Percentiles rank a stretch among this genome's conserved stretches.
Evolutionary conservation across 306 rosid genomes (phyloP).

Genomic region (Vicia villosa): DNA sequence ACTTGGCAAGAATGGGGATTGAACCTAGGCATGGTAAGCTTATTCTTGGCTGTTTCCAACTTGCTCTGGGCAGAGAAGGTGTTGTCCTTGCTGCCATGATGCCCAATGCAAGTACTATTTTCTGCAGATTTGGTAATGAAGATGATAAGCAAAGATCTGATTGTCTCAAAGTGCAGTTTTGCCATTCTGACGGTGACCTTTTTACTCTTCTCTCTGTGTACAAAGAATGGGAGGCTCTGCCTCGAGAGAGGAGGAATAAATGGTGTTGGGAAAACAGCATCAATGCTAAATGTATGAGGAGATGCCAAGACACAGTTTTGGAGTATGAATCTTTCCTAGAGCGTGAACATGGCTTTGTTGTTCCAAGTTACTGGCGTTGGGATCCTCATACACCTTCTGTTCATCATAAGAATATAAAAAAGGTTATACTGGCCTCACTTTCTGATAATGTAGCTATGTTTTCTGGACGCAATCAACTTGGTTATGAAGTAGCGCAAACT

Average conservation of each 20-base stretch:
- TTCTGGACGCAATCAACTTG: slow-evolving; percentile 75
- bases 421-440: slow-evolving; percentile 78
- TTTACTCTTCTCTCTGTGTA: slow-evolving; percentile 91
- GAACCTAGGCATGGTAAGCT: slow-evolving; percentile 98
- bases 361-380: slow-evolving; percentile 81
- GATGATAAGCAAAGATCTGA: slow-evolving; percentile 80
- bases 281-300: slow-evolving; percentile 90
- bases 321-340: slow-evolving; percentile 78
- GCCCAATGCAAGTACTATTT: slow-evolving; percentile 87
- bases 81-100: slow-evolving; percentile 83
- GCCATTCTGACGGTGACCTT: slow-evolving; percentile 90
- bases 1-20: slow-evolving; percentile 77
- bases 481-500: slow-evolving; percentile 85
- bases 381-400: slow-evolving; percentile 50
- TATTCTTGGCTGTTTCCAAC: slow-evolving; percentile 62
- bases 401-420: slow-evolving; percentile 58
- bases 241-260: slow-evolving; percentile 52
- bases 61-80: slow-evolving; percentile 75
- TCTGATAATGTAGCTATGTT: slow-evolving; percentile 92
- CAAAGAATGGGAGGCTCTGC: slow-evolving; percentile 74
- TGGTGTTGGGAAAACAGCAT: slow-evolving; percentile 99
- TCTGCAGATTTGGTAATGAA: slow-evolving; percentile 86
- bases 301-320: slow-evolving; percentile 75
- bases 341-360: slow-evolving; percentile 58
- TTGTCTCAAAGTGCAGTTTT: slow-evolving; percentile 81